Percentiles rank a stretch among this genome's conserved stretches.
These are phyloP conservation scores for Linum tenue DNA, from an alignment of 345 rosid genomes.

Conservation along the genomic window DNA sequence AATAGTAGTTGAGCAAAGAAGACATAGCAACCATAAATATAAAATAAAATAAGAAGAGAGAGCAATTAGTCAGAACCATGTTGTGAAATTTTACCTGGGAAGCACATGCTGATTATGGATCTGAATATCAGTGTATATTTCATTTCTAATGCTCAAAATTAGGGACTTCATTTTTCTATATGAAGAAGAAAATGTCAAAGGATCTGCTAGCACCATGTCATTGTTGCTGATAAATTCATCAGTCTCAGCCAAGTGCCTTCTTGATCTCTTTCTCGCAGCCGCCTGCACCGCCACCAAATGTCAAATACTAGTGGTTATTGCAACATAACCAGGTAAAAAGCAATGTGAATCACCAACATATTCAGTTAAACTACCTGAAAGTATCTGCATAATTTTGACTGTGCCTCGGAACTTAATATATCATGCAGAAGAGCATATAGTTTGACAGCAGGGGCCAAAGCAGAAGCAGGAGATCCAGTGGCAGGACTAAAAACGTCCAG, in stretches of 20 bases:
- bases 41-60: too few relatives aligned
- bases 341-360: background rate
- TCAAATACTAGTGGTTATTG: too few relatives aligned
- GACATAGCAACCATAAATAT: too few relatives aligned
- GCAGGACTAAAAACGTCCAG: slow-evolving; percentile 18
- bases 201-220: slow-evolving; percentile 11
- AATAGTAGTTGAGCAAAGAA: too few relatives aligned
- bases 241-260: slow-evolving; percentile 15
- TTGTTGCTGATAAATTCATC: slow-evolving; percentile 17
- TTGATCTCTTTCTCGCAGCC: slow-evolving; percentile 25
- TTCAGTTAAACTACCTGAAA: slow-evolving; percentile 16
- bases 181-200: slow-evolving; percentile 9
- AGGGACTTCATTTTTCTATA: slow-evolving; percentile 20
- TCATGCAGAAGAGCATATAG: slow-evolving; percentile 19
- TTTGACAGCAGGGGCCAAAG: slow-evolving; percentile 21
- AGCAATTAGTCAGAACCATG: background rate
- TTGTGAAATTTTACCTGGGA: slow-evolving; percentile 14
- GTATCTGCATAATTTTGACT: slow-evolving; percentile 17
- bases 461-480: slow-evolving; percentile 22
- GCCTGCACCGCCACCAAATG: slow-evolving; percentile 7
- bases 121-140: slow-evolving; percentile 16
- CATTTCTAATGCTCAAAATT: slow-evolving; percentile 14
- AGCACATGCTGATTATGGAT: slow-evolving; percentile 21
- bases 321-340: too few relatives aligned
- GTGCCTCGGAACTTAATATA: slow-evolving; percentile 15